Percentiles rank a stretch among this genome's conserved stretches.
phyloP scores from a whole-genome alignment of 164 flowering plant species.

The Malania oleifera region DNA sequence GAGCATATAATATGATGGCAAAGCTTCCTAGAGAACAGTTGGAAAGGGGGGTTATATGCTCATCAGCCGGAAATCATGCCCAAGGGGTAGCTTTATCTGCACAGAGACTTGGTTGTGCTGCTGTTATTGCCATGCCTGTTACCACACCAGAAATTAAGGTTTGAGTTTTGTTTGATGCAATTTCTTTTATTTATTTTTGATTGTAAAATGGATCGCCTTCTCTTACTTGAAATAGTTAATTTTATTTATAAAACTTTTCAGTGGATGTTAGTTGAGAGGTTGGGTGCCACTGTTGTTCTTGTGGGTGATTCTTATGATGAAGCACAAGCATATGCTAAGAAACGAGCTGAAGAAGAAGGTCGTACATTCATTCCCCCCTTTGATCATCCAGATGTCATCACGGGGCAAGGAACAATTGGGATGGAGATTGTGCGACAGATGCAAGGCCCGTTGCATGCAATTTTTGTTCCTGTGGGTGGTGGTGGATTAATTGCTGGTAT shows the following conservation, averaged over 20 bases:
- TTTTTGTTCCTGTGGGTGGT: constrained; percentile 98
- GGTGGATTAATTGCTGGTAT: constrained; percentile 99
- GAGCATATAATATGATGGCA: constrained; percentile 99
- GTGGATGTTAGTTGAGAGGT: constrained; percentile 88
- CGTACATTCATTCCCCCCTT: constrained; percentile 88
- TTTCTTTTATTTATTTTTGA: background rate
- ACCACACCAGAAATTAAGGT: constrained; percentile 99
- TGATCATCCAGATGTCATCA: constrained; percentile 92
- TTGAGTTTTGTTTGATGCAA: background rate
- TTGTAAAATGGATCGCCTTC: background rate
- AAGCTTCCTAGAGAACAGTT: constrained; percentile 71
- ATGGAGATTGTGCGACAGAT: constrained; percentile 87
- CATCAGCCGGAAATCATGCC: constrained; percentile 99
- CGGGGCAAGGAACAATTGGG: constrained; percentile 94
- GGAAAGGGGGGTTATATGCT: constrained; percentile 85
- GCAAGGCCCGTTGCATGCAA: constrained; percentile 74
- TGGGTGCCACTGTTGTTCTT: constrained; percentile 89
- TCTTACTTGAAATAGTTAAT: background rate
- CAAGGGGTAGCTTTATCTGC: constrained; percentile 99
- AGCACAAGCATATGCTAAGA: constrained; percentile 89
- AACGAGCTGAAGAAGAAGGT: constrained; percentile 58
- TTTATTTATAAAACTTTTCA: constrained; percentile 23
- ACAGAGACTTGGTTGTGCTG: constrained; percentile 62
- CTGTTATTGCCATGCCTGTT: constrained; percentile 96
- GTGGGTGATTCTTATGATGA: constrained; percentile 96